A percentile compares a stretch with the other conserved stretches of the same genome.
phyloP scores from a whole-genome alignment of 2,329 filamentous ascomycete species.

The Aureobasidium sp. region DNA sequence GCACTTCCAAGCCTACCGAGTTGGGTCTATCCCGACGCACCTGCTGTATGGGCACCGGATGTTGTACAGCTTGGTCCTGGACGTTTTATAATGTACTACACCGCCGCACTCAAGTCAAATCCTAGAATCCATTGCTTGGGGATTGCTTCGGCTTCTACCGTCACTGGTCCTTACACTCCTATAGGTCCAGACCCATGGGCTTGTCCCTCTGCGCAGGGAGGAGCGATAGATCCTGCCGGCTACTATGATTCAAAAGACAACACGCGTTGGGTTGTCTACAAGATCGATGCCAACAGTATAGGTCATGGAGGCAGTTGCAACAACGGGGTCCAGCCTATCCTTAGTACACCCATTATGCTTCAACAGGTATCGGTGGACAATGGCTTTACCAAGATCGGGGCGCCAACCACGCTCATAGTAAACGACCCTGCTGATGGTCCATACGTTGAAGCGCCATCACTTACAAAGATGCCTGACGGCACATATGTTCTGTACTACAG shows the following conservation, averaged over 20 bases:
- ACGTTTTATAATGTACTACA: constrained; percentile 23
- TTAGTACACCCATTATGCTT: constrained; percentile 17
- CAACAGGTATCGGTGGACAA: constrained; percentile 15
- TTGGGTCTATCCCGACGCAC: constrained; percentile 18
- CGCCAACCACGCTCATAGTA: constrained; percentile 17
- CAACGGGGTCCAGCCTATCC: constrained; percentile 14
- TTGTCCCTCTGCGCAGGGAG: constrained; percentile 19
- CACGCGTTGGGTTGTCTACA: constrained; percentile 17
- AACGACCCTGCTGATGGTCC: constrained; percentile 23
- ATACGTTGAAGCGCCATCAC: constrained; percentile 23
- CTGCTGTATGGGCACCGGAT: constrained; percentile 28
- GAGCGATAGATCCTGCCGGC: constrained; percentile 22
- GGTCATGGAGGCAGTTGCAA: constrained; percentile 16
- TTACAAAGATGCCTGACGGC: constrained; percentile 18
- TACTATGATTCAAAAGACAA: constrained; percentile 17
- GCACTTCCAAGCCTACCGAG: constrained; percentile 23
- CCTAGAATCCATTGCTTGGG: constrained; percentile 21
- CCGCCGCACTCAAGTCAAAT: constrained; percentile 16
- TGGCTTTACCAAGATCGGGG: constrained; percentile 19
- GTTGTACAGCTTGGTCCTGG: constrained; percentile 20
- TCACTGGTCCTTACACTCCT: constrained; percentile 23
- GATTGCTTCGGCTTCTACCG: constrained; percentile 16
- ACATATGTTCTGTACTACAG: constrained; percentile 17
- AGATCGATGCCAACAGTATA: constrained; percentile 16
- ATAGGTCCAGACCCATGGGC: constrained; percentile 19